These are phyloP conservation scores for Zygosaccharomyces pseudobailii DNA, from an alignment of 1,139 yeast species.

Conservation along the genomic window DNA sequence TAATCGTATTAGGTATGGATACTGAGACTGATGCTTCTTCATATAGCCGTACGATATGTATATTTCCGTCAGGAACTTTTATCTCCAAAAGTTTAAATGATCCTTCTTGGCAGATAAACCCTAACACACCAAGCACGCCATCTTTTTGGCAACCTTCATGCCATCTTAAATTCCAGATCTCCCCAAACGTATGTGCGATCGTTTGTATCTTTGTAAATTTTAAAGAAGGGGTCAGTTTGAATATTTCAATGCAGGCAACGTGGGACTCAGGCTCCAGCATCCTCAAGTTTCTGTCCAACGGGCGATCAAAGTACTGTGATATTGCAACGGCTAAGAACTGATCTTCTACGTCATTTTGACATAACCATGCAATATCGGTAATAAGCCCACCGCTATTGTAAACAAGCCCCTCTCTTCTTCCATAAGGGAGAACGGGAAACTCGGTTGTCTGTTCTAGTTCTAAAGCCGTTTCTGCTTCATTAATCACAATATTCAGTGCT, in stretches of 20 bases:
- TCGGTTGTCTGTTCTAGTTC: constrained; percentile 17
- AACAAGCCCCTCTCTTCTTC: constrained; percentile 42
- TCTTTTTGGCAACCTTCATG: constrained; percentile 37
- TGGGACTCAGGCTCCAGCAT: constrained; percentile 39
- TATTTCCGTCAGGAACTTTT: constrained; percentile 20
- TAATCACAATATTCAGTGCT: constrained; percentile 19
- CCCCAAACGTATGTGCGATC: constrained; percentile 49
- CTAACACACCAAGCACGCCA: constrained; percentile 40
- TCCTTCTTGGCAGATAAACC: constrained; percentile 63
- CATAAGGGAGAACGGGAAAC: constrained; percentile 33
- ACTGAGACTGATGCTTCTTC: constrained; percentile 28
- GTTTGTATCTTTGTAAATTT: constrained; percentile 33
- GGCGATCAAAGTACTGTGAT: constrained; percentile 34
- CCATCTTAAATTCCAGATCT: constrained; percentile 52
- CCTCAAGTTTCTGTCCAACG: constrained; percentile 31
- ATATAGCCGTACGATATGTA: constrained; percentile 35
- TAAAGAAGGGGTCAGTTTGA: constrained; percentile 39
- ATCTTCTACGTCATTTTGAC: constrained; percentile 17
- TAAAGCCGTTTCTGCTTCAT: constrained; percentile 20
- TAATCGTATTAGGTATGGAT: constrained; percentile 32
- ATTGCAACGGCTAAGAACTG: constrained; percentile 54
- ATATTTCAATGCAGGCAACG: constrained; percentile 44
- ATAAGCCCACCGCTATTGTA: constrained; percentile 54
- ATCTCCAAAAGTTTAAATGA: constrained; percentile 50
- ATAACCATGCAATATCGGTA: constrained; percentile 54